Evolutionary conservation across 805 yeast species (phyloP), one percentile per base, ranked within the genome.

Genomic region (Lipomyces sp.): DNA sequence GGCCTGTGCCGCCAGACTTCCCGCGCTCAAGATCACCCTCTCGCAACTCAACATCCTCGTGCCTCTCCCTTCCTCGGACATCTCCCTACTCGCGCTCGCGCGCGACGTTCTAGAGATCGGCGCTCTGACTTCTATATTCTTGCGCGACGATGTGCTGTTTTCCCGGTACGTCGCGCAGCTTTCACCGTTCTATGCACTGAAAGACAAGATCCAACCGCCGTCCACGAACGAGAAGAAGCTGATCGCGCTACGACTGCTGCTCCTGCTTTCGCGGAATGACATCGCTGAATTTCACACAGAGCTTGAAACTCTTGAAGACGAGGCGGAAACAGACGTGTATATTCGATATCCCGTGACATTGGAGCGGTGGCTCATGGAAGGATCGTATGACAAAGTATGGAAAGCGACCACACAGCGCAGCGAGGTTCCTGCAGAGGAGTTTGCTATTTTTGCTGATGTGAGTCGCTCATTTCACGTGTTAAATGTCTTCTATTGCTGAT

Each of bases 291-390:
- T 91, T 72, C 97, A 93, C 70, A 83, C 89, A 24, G 96, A 88
- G 67, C 74, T 91, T 55, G 97, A 91, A 68, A 74, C 73, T 51
- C 75, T 89, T 59, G 78, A 78, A 60, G 74, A 71, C 54, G 75
- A 75, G 46, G 72, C 80, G 55, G 91, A 87, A 60, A 73, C 75
- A 32, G 95, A 86, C 66, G 73, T 76, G 59, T 86, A 76, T 66
- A 73, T 91, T 60, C 78, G 80, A 42, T 89, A 89, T 66, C 98
- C 98, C 22, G 82, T 91, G 47, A 82, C 82, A 60, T 81, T 93
- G 61, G 98, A 93, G 68, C 82, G 86, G 59, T 87, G 95, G 84
- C 78, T 93, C 59, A 88, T 91, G 84, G 98, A 93, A 70, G 98
- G 98, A 38, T 85, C 91, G 58, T 93, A 90, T 69, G 93, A 88